These are phyloP conservation scores for Begonia fuchsioides DNA, from an alignment of 306 rosid genomes.

Conservation along the genomic window DNA sequence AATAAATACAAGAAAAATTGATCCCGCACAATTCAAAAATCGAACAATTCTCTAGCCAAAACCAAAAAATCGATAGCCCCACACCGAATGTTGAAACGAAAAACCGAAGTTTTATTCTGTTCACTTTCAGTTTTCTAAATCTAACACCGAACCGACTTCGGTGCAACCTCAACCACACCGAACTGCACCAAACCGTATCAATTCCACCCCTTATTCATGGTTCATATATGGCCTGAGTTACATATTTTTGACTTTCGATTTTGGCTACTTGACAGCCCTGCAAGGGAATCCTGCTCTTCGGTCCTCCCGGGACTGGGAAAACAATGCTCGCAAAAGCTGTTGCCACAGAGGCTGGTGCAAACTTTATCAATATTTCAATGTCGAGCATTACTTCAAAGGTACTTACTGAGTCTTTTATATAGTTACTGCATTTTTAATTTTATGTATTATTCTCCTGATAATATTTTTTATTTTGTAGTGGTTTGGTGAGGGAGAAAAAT, in stretches of 20 bases:
- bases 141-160: too few species aligned
- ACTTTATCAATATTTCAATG: conserved; percentile 91
- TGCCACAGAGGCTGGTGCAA: conserved; percentile 98
- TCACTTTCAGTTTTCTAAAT: too few species aligned
- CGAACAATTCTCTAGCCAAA: too few species aligned
- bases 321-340: conserved; percentile 99
- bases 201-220: too few species aligned
- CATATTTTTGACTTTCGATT: conserved; percentile 4
- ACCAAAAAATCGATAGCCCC: too few species aligned
- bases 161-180: too few species aligned
- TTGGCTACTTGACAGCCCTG: conserved; percentile 47
- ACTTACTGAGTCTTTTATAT: not conserved
- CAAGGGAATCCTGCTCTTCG: conserved; percentile 94
- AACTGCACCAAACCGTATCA: too few species aligned
- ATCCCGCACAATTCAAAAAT: too few species aligned
- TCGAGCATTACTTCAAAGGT: conserved; percentile 96
- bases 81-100: too few species aligned
- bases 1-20: too few species aligned
- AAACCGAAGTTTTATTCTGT: too few species aligned
- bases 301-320: conserved; percentile 97
- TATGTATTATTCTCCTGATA: conserved; percentile 1
- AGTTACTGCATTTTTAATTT: conserved; percentile 1
- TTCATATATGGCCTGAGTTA: conserved; percentile 4
- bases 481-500: conserved; percentile 98
- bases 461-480: conserved; percentile 38